Conservation (phyloP, 2,329 filamentous ascomycete genomes). For the Botrytis hyacinthi region DNA sequence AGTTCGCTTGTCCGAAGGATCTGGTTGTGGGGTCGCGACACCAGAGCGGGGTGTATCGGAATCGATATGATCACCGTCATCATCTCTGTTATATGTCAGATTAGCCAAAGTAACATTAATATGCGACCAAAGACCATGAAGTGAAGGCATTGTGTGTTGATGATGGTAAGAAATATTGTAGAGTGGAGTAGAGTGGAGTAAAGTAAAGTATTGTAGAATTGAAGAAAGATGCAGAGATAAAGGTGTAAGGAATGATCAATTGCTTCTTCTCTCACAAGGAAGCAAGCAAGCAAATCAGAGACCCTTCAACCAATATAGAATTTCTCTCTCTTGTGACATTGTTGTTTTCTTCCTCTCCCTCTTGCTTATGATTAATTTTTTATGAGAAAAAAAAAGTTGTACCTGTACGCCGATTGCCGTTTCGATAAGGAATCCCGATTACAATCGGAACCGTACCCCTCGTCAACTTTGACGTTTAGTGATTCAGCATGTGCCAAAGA, state of each 20-base stretch:
- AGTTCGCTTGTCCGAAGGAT: conserved; percentile 89
- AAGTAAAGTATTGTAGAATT: neutral
- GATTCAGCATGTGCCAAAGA: conserved; percentile 21
- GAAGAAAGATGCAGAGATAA: neutral
- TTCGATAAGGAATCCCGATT: conserved; percentile 33
- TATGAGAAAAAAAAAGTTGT: conserved; percentile 3
- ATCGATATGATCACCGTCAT: conserved; percentile 73
- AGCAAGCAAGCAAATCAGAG: neutral
- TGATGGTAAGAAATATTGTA: neutral
- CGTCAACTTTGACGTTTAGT: conserved; percentile 32
- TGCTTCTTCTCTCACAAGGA: neutral
- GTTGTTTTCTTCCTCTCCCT: conserved; percentile 14
- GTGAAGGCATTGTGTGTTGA: conserved; percentile 9
- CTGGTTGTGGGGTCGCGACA: conserved; percentile 88
- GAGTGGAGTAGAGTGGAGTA: neutral
- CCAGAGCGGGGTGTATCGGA: conserved; percentile 86
- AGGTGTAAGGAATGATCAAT: neutral
- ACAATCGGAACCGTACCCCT: conserved; percentile 32
- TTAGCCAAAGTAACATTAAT: conserved; percentile 35
- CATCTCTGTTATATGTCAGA: conserved; percentile 48
- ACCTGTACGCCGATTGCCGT: conserved; percentile 31
- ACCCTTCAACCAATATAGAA: conserved; percentile 1
- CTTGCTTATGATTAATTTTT: conserved; percentile 20
- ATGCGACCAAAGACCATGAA: conserved; percentile 18
- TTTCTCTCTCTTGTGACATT: conserved; percentile 1